A percentile compares a stretch with the other conserved stretches of the same genome.
phyloP scores from a whole-genome alignment of 441 rosid species.

The Kokia cookei region DNA sequence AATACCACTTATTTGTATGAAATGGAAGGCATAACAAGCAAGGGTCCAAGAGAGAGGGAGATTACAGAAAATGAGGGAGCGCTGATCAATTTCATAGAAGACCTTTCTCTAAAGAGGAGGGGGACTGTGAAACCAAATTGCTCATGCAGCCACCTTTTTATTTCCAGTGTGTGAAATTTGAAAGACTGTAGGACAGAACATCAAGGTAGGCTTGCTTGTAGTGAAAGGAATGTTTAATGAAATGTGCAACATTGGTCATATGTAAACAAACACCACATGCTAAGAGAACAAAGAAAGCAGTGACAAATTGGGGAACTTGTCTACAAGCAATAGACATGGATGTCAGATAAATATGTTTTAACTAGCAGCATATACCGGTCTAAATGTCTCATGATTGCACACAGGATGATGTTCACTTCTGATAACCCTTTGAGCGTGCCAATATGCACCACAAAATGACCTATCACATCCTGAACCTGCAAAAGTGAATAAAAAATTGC shows the following conservation, averaged over 20 bases:
- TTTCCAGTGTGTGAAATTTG: neutral
- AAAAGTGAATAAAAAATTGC: constrained; percentile 6
- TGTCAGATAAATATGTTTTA: neutral
- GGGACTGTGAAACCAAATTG: neutral
- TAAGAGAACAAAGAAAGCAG: neutral
- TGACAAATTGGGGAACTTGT: neutral
- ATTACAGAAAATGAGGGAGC: neutral
- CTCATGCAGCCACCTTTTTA: neutral
- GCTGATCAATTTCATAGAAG: neutral
- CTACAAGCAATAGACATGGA: neutral
- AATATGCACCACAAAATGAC: constrained; percentile 82
- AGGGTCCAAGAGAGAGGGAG: neutral
- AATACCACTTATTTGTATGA: neutral
- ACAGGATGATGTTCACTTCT: constrained; percentile 33
- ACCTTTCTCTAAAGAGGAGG: neutral
- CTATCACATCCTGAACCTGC: constrained; percentile 87
- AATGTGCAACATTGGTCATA: neutral
- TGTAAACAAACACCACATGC: neutral
- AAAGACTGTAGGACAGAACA: neutral
- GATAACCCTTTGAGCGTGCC: constrained; percentile 52
- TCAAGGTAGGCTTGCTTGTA: neutral
- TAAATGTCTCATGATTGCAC: constrained; percentile 57
- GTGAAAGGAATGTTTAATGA: neutral
- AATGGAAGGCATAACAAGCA: neutral
- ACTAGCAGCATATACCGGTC: constrained; percentile 39